Evolutionary conservation across 2,329 filamentous ascomycete genomes (phyloP), one percentile per base, ranked within the genome.

Genomic region (Aspergillus pseudoviridinutans): DNA sequence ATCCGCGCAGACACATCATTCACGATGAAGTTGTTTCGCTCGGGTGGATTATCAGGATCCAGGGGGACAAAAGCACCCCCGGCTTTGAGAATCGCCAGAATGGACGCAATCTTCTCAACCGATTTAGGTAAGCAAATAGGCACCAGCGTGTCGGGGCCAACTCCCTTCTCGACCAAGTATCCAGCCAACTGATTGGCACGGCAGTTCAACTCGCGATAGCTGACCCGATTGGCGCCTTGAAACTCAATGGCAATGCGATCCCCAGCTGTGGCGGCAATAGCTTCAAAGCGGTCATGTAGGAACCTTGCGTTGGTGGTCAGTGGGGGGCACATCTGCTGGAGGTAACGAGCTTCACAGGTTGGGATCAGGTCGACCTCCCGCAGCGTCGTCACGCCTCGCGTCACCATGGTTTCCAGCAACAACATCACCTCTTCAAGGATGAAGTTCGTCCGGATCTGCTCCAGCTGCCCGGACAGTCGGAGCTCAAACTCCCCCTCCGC

Each of bases 1-100:
- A 52, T 17, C 20, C 25, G 25, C 32, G 57, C 54, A 17, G 32
- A 50, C 24, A 59, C 58, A 38, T 62, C 52, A 50, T 41, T 50
- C 27, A 57, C 46, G 41, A 62, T 62, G 51, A 60, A 55, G 25
- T 52, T 25, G 28, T 62, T 58, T n/a, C 60, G 49, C 20, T 53
- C 55, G 10, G 49, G 38, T 10, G 60, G 60, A 42, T 60, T 59
- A 9, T 59, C 46, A n/a, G 60, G 58, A 47, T 55, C 56, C 25
- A 62, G 47, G 5, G 60, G 60, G 12, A 52, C 47, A 54, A 58
- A 62, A 9, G 55, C 55, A 1, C 51, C 60, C 4, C 60, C 60
- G 28, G 60, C 57, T 38, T 60, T 60, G 49, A 59, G 54, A 17
- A 62, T 51, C 24, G 55, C 60, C 10, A 62, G 47, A 4, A 62